Evolutionary conservation across 345 rosid genomes (phyloP), one percentile per base, ranked within the genome.

Genomic region (Linum trigynum): DNA sequence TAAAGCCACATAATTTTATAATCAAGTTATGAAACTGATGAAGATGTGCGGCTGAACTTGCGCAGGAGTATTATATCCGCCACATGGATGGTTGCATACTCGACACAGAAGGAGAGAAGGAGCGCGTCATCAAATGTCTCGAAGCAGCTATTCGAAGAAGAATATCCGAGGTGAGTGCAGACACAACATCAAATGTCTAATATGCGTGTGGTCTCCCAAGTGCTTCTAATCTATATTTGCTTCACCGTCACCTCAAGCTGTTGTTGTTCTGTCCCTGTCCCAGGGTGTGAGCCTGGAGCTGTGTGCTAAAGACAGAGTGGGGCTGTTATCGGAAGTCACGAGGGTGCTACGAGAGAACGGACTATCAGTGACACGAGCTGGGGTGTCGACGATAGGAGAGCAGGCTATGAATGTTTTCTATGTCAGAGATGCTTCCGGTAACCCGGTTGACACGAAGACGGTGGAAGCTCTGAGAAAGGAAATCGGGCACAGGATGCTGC

Each of bases 51-150:
- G 35, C 12, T 59, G 70, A 60, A 65, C 3, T 51, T 36, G 32
- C 59, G 56, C 66, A 87, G 85, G 98, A 92, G 81, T 92, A 85
- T 71, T 92, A 79, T 72, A 87, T 92, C 55, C 90, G 98, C 60
- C 96, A 89, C 70, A 77, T 81, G 85, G 98, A 92, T 56, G 98
- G 98, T n/a, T 87, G 95, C 79, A 83, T 80, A 38, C 89, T 89
- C 16, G 91, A 89, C 61, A 72, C 84, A 1, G 92, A 85, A 78
- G 92, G 85, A 55, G 96, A 92, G 77, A 92, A 83, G 76, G 92
- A 89, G 57, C 81, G 95, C 75, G 95, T 89, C 51, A 69, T 84
- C 67, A 89, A 89, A 78, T 92, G 98, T 66, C 80, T 92, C 1
- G 92, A 89, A 86, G 98, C 98, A 36, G 98, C 96, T 2, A 83